These are phyloP conservation scores for Termitomyces sp. DNA, from an alignment of 768 basidiomycete genomes.

Conservation along the genomic window DNA sequence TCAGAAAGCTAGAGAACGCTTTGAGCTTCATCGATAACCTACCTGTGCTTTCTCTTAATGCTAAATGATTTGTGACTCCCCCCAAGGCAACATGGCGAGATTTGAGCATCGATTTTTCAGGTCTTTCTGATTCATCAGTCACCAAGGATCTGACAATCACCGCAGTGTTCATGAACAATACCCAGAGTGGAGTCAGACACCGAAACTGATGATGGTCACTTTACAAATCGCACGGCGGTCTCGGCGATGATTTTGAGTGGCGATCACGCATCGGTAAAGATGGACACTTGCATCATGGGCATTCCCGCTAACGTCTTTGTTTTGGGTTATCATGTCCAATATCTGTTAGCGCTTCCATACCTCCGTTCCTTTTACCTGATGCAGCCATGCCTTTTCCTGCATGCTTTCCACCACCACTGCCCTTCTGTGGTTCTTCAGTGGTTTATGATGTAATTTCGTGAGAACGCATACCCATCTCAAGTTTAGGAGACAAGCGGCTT, in stretches of 20 bases:
- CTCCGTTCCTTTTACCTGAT: background rate
- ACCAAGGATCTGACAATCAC: background rate
- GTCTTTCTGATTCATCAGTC: background rate
- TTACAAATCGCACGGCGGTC: background rate
- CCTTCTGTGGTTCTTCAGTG: background rate
- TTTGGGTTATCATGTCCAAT: background rate
- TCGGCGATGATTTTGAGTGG: background rate
- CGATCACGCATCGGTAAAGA: background rate
- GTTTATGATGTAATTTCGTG: background rate
- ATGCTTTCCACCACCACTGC: background rate
- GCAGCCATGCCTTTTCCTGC: background rate
- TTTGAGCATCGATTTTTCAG: background rate
- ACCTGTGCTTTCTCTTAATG: background rate
- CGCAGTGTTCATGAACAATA: background rate
- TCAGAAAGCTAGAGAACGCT: constrained; percentile 57
- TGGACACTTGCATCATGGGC: background rate
- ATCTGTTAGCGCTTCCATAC: background rate
- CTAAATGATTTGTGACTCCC: background rate
- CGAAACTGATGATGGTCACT: background rate
- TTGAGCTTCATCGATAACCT: constrained; percentile 31
- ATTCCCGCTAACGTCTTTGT: background rate
- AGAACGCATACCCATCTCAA: background rate
- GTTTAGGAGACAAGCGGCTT: background rate
- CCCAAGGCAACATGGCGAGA: background rate
- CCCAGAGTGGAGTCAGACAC: background rate